These are phyloP conservation scores for Mucor plumbeus DNA, from an alignment of 371 early-diverging fungal genomes.

Conservation along the genomic window DNA sequence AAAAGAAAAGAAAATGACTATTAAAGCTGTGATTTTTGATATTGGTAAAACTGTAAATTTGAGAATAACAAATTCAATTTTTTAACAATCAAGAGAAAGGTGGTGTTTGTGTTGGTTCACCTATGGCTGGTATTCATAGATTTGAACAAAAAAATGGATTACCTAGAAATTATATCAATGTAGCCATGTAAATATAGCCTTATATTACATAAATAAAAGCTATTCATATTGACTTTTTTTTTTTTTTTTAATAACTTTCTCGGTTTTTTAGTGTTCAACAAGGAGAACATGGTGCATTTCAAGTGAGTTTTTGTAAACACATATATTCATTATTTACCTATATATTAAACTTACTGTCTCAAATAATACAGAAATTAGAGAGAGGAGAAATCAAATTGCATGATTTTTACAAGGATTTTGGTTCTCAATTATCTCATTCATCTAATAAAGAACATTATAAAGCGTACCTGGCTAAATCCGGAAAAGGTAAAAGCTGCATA, in stretches of 20 bases:
- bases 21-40: constrained; percentile 31
- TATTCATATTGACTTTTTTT: not conserved
- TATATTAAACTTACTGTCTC: too few relatives aligned
- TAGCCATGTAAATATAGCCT: constrained; percentile 65
- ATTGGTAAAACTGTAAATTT: constrained; percentile 15
- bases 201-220: not conserved
- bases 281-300: constrained; percentile 72
- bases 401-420: constrained; percentile 72
- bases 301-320: constrained; percentile 34
- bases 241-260: not conserved
- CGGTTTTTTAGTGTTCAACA: constrained; percentile 45
- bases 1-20: too few relatives aligned
- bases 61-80: not conserved
- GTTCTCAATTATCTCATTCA: constrained; percentile 66
- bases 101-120: constrained; percentile 84
- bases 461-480: constrained; percentile 51
- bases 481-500: constrained; percentile 44
- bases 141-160: constrained; percentile 70
- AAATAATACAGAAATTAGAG: constrained; percentile 57
- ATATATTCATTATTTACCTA: too few relatives aligned
- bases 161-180: constrained; percentile 84
- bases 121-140: constrained; percentile 76
- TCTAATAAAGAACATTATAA: constrained; percentile 56
- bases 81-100: constrained; percentile 39
- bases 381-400: constrained; percentile 69